These are phyloP conservation scores for Oryza nivara DNA, from an alignment of 176 grass and related monocot genomes.

Conservation along the genomic window DNA sequence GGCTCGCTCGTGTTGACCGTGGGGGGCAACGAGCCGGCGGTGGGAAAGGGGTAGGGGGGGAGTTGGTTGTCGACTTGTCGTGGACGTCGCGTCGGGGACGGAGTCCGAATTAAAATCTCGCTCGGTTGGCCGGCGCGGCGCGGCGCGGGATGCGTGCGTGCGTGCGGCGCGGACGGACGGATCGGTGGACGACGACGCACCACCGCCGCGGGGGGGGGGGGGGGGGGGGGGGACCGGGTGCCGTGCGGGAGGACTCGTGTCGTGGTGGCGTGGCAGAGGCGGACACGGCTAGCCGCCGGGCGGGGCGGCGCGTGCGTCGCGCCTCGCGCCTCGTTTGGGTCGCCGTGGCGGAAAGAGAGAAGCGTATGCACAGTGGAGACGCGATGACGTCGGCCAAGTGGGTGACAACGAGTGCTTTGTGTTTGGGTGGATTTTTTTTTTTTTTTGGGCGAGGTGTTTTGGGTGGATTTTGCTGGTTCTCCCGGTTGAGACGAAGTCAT, in stretches of 20 bases:
- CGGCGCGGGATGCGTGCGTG: neutral
- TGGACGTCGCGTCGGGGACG: conserved; percentile 13
- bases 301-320: neutral
- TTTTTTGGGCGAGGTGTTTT: neutral
- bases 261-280: neutral
- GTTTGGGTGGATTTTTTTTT: neutral
- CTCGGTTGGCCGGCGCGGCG: conserved; percentile 29
- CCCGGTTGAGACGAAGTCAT: too few species aligned
- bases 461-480: too few species aligned
- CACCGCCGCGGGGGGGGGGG: too few species aligned
- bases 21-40: conserved; percentile 15
- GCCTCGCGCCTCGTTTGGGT: neutral
- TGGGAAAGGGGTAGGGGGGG: neutral
- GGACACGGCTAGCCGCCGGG: neutral
- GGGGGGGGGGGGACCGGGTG: neutral
- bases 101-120: conserved; percentile 32
- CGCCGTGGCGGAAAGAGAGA: neutral
- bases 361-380: neutral
- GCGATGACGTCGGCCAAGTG: neutral
- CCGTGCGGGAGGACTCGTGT: neutral
- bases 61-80: neutral
- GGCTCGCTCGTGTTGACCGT: conserved; percentile 54
- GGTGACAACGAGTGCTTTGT: neutral
- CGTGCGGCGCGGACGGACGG: neutral
- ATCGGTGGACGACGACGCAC: neutral